Conservation (phyloP, 2,329 filamentous ascomycete species). For the Fusarium redolens region DNA sequence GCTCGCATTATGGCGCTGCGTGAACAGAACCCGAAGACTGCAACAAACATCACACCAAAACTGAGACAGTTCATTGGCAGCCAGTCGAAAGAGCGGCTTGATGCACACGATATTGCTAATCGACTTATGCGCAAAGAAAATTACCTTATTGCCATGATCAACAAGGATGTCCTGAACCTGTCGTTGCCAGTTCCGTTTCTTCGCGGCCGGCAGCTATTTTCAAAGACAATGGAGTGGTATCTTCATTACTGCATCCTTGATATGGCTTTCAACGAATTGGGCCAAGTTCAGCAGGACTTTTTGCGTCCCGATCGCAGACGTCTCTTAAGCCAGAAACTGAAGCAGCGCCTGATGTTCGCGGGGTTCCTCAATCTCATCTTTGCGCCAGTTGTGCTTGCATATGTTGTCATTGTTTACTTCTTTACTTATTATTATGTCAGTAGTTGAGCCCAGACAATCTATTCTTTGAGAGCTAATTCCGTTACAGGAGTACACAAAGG, state of each 20-base stretch:
- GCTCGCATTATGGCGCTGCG: conserved; percentile 85
- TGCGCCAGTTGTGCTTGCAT: conserved; percentile 87
- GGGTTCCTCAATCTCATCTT: conserved; percentile 88
- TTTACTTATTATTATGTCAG: conserved; percentile 92
- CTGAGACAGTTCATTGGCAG: conserved; percentile 74
- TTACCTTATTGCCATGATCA: conserved; percentile 95
- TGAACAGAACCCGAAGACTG: conserved; percentile 87
- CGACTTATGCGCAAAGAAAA: conserved; percentile 96
- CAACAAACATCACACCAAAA: conserved; percentile 63
- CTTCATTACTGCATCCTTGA: conserved; percentile 90
- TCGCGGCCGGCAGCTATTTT: conserved; percentile 83
- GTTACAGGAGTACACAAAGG: conserved; percentile 88
- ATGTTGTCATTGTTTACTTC: conserved; percentile 89
- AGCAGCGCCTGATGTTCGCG: conserved; percentile 81
- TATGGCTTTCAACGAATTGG: conserved; percentile 90
- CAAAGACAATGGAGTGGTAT: conserved; percentile 91
- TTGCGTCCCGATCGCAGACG: conserved; percentile 84
- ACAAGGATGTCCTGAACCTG: conserved; percentile 93
- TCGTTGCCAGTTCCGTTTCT: conserved; percentile 88
- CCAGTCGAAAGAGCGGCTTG: conserved; percentile 92
- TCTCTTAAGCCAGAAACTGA: conserved; percentile 81
- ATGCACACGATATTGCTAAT: conserved; percentile 97
- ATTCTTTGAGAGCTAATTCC: conserved; percentile 4
- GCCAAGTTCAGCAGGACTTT: conserved; percentile 88
- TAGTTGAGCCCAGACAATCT: neutral